Conservation (phyloP, 805 yeast genomes). For the Starmerella bombi region DNA sequence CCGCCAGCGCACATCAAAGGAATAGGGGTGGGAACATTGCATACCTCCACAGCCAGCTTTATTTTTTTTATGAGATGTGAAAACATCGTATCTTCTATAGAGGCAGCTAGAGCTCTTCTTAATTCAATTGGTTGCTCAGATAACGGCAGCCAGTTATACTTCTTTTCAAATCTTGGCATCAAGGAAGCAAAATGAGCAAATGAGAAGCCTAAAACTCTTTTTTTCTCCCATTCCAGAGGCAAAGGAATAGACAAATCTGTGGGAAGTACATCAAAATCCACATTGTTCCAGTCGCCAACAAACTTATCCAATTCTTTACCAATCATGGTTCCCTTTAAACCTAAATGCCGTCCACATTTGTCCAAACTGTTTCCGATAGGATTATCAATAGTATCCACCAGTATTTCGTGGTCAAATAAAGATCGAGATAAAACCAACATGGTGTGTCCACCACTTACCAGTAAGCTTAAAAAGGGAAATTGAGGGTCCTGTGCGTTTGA, state of each 20-base stretch:
- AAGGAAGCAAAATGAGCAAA: slow-evolving; percentile 65
- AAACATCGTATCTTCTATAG: slow-evolving; percentile 52
- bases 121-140: slow-evolving; percentile 14
- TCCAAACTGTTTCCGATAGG: slow-evolving; percentile 92
- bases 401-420: slow-evolving; percentile 52
- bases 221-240: slow-evolving; percentile 39
- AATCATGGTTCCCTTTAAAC: slow-evolving; percentile 67
- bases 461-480: slow-evolving; percentile 56
- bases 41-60: slow-evolving; percentile 33
- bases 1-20: slow-evolving; percentile 74
- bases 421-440: slow-evolving; percentile 59
- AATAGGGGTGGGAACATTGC: slow-evolving; percentile 22
- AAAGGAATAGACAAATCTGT: slow-evolving; percentile 29
- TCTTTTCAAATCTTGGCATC: slow-evolving; percentile 28
- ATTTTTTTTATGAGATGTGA: slow-evolving; percentile 59
- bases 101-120: slow-evolving; percentile 18
- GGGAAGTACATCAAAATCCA: slow-evolving; percentile 13
- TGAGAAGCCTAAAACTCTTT: slow-evolving; percentile 43
- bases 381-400: slow-evolving; percentile 67
- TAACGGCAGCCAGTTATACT: slow-evolving; percentile 11
- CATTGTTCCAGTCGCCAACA: slow-evolving; percentile 28
- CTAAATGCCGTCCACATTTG: slow-evolving; percentile 79
- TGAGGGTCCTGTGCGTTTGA: slow-evolving; percentile 45
- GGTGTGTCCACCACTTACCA: slow-evolving; percentile 93
- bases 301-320: slow-evolving; percentile 68